Evolutionary conservation across 352 stramenopile genomes (phyloP).

Genomic region (Pythium scleroteichum): DNA sequence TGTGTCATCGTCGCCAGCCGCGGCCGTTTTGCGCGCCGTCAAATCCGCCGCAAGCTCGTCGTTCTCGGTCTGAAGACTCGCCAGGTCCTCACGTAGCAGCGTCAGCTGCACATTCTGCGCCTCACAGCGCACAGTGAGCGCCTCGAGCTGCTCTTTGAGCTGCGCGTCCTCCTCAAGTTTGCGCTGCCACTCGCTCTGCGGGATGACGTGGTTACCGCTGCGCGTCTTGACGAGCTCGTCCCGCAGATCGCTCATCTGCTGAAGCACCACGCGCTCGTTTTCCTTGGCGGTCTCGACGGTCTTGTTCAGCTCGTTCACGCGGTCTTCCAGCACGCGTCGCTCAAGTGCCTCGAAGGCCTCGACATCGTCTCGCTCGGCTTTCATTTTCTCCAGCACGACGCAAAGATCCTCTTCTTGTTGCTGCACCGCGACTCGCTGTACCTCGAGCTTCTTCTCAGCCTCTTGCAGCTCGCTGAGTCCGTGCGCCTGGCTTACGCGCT

Average conservation of each 20-base stretch:
- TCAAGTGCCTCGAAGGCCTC: conserved; percentile 54
- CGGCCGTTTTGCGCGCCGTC: conserved; percentile 17
- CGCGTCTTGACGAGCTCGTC: conserved; percentile 33
- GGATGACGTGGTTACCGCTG: conserved; percentile 25
- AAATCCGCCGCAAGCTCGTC: conserved; percentile 33
- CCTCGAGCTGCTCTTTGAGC: conserved; percentile 35
- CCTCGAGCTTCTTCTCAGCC: conserved; percentile 20
- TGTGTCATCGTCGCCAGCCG: conserved; percentile 18
- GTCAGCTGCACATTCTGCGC: conserved; percentile 24
- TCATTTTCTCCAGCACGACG: conserved; percentile 18
- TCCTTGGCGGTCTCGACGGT: conserved; percentile 51
- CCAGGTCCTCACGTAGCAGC: conserved; percentile 24
- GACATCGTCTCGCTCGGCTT: conserved; percentile 22
- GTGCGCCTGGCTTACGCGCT: conserved; percentile 31
- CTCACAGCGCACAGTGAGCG: conserved; percentile 23
- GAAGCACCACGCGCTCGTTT: conserved; percentile 14
- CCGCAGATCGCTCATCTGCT: conserved; percentile 33
- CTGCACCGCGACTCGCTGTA: conserved; percentile 14
- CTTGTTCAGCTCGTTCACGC: conserved; percentile 53
- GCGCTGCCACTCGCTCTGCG: conserved; percentile 34
- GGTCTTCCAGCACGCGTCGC: conserved; percentile 48
- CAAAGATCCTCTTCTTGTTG: conserved; percentile 21
- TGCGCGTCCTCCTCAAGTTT: conserved; percentile 24
- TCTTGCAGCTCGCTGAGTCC: conserved; percentile 8
- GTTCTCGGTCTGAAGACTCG: conserved; percentile 27